Evolutionary conservation across 2,329 filamentous ascomycete genomes (phyloP).

Genomic region (Ampelomyces quisqualis): DNA sequence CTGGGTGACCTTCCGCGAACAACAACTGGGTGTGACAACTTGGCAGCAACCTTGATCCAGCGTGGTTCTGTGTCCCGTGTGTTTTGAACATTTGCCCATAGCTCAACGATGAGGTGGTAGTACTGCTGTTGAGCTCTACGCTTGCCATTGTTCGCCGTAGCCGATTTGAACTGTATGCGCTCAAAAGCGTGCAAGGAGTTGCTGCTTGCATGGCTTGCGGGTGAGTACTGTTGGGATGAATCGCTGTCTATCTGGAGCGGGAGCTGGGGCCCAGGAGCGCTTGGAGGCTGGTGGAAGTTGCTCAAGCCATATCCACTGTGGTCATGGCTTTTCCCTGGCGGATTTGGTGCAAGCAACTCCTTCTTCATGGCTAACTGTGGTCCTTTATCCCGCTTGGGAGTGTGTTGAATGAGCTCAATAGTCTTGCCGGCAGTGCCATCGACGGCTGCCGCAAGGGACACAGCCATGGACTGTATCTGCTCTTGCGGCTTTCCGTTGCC

Average conservation of each 20-base stretch:
- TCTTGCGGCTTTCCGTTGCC: constrained; percentile 49
- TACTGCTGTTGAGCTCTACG: constrained; percentile 87
- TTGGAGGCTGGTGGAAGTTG: constrained; percentile 40
- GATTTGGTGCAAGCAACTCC: constrained; percentile 66
- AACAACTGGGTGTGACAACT: constrained; percentile 42
- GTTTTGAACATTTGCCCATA: constrained; percentile 43
- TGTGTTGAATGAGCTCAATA: constrained; percentile 86
- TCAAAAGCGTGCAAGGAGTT: constrained; percentile 68
- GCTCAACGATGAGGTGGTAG: constrained; percentile 84
- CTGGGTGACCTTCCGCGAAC: constrained; percentile 46
- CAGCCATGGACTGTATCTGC: constrained; percentile 72
- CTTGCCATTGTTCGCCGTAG: constrained; percentile 92
- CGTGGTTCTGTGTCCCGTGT: constrained; percentile 29
- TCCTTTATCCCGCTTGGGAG: constrained; percentile 86
- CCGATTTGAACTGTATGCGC: constrained; percentile 90
- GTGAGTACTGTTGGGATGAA: constrained; percentile 36
- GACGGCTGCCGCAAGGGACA: constrained; percentile 81
- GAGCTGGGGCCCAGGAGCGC: constrained; percentile 43
- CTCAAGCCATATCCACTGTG: constrained; percentile 43
- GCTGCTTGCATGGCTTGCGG: constrained; percentile 37
- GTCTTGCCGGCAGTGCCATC: constrained; percentile 72
- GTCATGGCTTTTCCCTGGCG: constrained; percentile 53
- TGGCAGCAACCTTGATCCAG: constrained; percentile 43
- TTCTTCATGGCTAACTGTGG: constrained; percentile 74
- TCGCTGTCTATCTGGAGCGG: constrained; percentile 45